Base-by-base conservation (phyloP, 1,139 yeast genomes). In the Suhomyces ambrosiae region DNA sequence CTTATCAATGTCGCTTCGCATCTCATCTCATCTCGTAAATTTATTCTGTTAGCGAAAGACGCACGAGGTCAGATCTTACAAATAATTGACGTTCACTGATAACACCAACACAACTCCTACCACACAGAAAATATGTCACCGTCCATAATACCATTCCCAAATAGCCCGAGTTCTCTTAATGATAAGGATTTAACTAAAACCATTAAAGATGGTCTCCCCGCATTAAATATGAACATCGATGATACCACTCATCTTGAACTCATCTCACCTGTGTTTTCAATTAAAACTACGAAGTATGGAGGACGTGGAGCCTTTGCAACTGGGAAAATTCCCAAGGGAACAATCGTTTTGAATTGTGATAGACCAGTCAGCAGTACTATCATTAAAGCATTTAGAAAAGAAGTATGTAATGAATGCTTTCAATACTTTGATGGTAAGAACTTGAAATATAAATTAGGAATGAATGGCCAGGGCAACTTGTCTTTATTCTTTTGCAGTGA, bases 231-330 rank as follows among this genome's bases (percentile, higher is more conserved):
- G 4, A 13, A 14, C n/a, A 5, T 14, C 3, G 22, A 17, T 4
- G 24, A 18, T 4, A 13, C 29, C 7, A n/a, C 33, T 17, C 19
- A 25, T 27, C 30, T 37, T 13, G 34, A 38, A 10, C 43, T 30
- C 14, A 40, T 55, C 26, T 65, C 70, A 2, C 58, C 61, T 0
- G 45, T 38, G 48, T 76, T 75, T 49, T 56, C 54, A 6, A 67
- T 78, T 3, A 50, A 56, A 6, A 56, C 61, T 25, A 77, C 82
- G 4, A 56, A 57, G 30, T 75, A 74, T 47, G 82, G 86, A 6
- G 86, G 90, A 9, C 66, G 88, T 42, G 87, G 88, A 2, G 81
- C 85, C 46, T 81, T 79, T 54, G 76, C 86, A 11, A 49, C 48
- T 2, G 31, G 36, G 2, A 46, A 53, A 7, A 72, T 82, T 11